These are phyloP conservation scores for Carallia brachiata DNA, from an alignment of 345 rosid genomes.

Conservation along the genomic window DNA sequence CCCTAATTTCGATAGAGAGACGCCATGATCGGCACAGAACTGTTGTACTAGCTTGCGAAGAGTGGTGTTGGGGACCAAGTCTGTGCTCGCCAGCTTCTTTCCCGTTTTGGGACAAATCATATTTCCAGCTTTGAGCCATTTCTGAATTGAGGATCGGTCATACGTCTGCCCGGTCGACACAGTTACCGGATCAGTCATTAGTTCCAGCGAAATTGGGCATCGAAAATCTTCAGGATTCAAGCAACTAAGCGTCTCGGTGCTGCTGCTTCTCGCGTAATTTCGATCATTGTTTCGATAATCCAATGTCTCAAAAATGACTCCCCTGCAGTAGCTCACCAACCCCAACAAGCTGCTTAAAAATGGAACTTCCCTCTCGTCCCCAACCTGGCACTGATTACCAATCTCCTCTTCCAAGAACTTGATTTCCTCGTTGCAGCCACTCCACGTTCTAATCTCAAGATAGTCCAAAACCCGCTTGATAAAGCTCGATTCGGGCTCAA, in stretches of 20 bases:
- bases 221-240: slow-evolving; percentile 73
- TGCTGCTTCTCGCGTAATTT: slow-evolving; percentile 22
- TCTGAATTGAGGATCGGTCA: slow-evolving; percentile 73
- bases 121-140: slow-evolving; percentile 81
- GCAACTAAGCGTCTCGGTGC: slow-evolving; percentile 42
- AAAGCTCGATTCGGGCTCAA: slow-evolving; percentile 40
- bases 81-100: slow-evolving; percentile 49
- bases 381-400: slow-evolving; percentile 27
- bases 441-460: slow-evolving; percentile 60
- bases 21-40: slow-evolving; percentile 47
- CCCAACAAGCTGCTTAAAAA: slow-evolving; percentile 59
- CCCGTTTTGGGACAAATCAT: slow-evolving; percentile 77
- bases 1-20: slow-evolving; percentile 36
- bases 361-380: slow-evolving; percentile 42
- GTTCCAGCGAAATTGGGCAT: slow-evolving; percentile 84
- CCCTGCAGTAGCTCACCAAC: slow-evolving; percentile 65
- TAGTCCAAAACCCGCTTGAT: slow-evolving; percentile 48
- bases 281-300: slow-evolving; percentile 28
- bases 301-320: slow-evolving; percentile 45
- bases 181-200: slow-evolving; percentile 83
- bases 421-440: slow-evolving; percentile 53
- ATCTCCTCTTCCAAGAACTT: slow-evolving; percentile 60
- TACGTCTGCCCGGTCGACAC: slow-evolving; percentile 83
- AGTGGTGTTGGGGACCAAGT: slow-evolving; percentile 53
- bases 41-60: slow-evolving; percentile 59